Base-by-base conservation (phyloP, 202 grass and related monocot species). In the Musa balbisiana region DNA sequence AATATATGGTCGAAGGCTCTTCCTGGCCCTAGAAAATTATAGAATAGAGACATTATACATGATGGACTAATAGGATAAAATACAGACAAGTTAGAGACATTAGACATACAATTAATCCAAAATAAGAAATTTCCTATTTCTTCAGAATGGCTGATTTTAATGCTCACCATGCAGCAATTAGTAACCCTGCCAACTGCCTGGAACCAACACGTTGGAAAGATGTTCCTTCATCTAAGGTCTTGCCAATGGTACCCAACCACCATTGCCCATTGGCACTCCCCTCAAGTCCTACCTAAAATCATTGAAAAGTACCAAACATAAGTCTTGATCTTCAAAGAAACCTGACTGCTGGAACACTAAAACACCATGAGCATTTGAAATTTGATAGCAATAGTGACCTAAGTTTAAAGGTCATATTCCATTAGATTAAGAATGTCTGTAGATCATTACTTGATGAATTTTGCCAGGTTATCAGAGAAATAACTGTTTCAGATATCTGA, bases 241-340 rank as follows among this genome's bases (percentile, higher is more conserved):
- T 93, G 55, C 94, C 94, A 74, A 98, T 98, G 82, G 89, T 85
- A 25, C 93, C 90, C 83, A 98, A 91, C 94, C 94, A 97, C 94
- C 94, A 97, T 82, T 97, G 94, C 56, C 94, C 90, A 64, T 97
- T 93, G 33, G 87, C 87, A 82, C 94, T 97, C 53, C 90, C 94
- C 85, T 97, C 94, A 54, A 97, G 90, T 79, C 95, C 95, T 87
- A 98, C 95, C 95, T 94, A 85, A 73, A 74, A 81, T 51, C 79
- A 78, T 67, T 83, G 43, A 49, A 73, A 59, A 75, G 56, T 43
- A 58, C 60, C 69, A 76, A 78, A 21, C 49, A 71, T 71, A 52
- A 52, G 68, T 49, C 10, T 51, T 51, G 5, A 19, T 21, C 2
- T 21, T 5, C 33, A 43, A 43, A 43, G 33, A 43, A 43, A 43